phyloP scores from a whole-genome alignment of 192 early-diverging fungal genomes.

The Chytriomyces sp. region DNA sequence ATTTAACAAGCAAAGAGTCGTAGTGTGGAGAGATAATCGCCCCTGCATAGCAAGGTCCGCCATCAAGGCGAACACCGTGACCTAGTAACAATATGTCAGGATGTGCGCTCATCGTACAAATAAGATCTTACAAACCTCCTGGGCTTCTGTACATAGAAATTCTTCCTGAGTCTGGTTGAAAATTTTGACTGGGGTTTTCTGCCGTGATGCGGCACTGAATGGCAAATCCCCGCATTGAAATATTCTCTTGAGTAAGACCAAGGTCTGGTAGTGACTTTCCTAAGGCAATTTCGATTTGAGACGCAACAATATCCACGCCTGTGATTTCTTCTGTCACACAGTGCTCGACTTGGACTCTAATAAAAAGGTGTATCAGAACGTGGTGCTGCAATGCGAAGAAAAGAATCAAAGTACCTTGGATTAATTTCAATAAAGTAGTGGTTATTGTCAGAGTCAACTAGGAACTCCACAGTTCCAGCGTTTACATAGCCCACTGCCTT shows the following conservation, averaged over 20 bases:
- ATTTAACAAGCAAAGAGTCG: constrained; percentile 93
- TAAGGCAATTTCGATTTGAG: constrained; percentile 94
- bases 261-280: constrained; percentile 81
- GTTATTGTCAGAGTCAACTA: constrained; percentile 82
- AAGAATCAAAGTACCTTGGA: constrained; percentile 63
- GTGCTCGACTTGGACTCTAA: constrained; percentile 93
- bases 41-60: constrained; percentile 85
- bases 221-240: constrained; percentile 76
- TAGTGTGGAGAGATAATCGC: constrained; percentile 94
- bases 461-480: constrained; percentile 97
- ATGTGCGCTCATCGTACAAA: neutral
- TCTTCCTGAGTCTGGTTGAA: constrained; percentile 94
- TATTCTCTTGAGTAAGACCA: constrained; percentile 79
- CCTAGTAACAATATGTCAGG: neutral
- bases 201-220: constrained; percentile 98
- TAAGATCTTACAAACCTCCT: constrained; percentile 62
- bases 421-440: constrained; percentile 99
- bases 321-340: constrained; percentile 97
- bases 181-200: constrained; percentile 89
- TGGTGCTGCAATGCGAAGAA: neutral
- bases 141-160: constrained; percentile 94
- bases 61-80: constrained; percentile 53
- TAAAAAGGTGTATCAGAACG: neutral
- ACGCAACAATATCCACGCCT: constrained; percentile 90
- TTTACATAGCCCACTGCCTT: constrained; percentile 88